Base-by-base conservation (phyloP, 2,329 filamentous ascomycete genomes). In the Diaporthe sp. region DNA sequence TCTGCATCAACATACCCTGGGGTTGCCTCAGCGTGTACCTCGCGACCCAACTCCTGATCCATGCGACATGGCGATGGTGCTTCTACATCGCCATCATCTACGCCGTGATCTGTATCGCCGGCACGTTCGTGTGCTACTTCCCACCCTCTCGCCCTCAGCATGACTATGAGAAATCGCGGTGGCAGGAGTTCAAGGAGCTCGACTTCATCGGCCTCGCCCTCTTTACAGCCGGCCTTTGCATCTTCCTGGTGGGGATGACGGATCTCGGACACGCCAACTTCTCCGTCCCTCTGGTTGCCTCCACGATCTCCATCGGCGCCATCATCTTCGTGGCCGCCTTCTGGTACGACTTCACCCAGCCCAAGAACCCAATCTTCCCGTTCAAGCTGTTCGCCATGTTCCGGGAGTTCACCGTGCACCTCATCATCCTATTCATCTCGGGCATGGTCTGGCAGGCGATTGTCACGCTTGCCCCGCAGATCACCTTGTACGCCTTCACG, bases 401-500 rank as follows among this genome's bases (percentile, higher is more conserved):
- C 76, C 79, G 80, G 25, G 80, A 81, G 53, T 83, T 80, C 76
- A 80, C 81, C 3, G 78, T 82, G 39, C 78, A 81, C 49, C 77
- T 83, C 12, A 71, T 83, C 53, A 78, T 82, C 34, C 76, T 82
- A 15, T 82, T 83, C 60, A 78, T 83, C 49, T 80, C 80, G 0
- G 82, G 82, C 34, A 75, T 75, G 74, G 61, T 75, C 25, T 75
- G 74, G 74, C 77, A 82, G 62, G 78, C 76, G 8, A 78, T 82
- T 44, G 78, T 79, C 12, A 79, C 79, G 2, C 78, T 83, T 4
- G 74, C 76, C 1, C 81, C 81, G 0, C 82, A 83, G 75, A 80
- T 77, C 12, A 80, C 80, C 1, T 72, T 82, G 0, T 83, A 80
- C 77, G 81, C 82, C 78, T 83, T 80, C 71, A 82, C 81, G 55